A percentile compares a stretch with the other conserved stretches of the same genome.
Conservation (phyloP, 495 filamentous ascomycete genomes). For the Collariella sp. region DNA sequence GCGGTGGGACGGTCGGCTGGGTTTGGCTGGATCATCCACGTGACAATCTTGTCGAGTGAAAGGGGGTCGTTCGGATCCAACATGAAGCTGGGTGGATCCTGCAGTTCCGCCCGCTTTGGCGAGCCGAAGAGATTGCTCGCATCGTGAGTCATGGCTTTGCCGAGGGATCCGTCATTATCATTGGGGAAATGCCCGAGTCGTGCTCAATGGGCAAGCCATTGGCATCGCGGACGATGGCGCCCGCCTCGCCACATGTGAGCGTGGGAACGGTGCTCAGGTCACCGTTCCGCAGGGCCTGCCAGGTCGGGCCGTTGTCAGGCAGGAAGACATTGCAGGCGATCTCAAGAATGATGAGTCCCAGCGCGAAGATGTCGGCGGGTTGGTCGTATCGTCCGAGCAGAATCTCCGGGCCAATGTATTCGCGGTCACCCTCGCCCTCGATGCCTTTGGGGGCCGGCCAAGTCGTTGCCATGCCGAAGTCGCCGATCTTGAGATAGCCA, state of each 20-base stretch:
- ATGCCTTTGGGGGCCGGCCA: constrained; percentile 69
- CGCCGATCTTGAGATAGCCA: constrained; percentile 86
- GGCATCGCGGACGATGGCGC: constrained; percentile 60
- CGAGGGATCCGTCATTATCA: constrained; percentile 29
- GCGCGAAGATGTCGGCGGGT: constrained; percentile 83
- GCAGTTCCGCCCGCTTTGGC: constrained; percentile 54
- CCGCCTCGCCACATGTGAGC: constrained; percentile 68
- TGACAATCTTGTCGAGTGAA: constrained; percentile 75
- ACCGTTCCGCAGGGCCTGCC: constrained; percentile 77
- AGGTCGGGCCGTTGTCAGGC: constrained; percentile 82
- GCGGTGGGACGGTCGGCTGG: constrained; percentile 66
- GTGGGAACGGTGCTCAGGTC: constrained; percentile 80
- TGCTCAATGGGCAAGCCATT: constrained; percentile 53
- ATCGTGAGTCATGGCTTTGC: constrained; percentile 22
- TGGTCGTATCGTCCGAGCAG: constrained; percentile 77
- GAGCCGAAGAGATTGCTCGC: constrained; percentile 40
- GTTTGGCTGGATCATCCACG: constrained; percentile 75
- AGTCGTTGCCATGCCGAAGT: constrained; percentile 84
- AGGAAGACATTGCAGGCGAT: constrained; percentile 85
- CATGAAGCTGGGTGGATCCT: constrained; percentile 82
- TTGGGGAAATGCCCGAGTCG: constrained; percentile 28
- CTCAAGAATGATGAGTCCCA: constrained; percentile 90
- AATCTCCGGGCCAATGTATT: constrained; percentile 91
- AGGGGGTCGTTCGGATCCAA: constrained; percentile 54
- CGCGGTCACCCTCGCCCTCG: constrained; percentile 88